Percentiles rank a stretch among this genome's conserved stretches.
phyloP scores from a whole-genome alignment of 2,329 filamentous ascomycete species.

The Fusarium armeniacum region DNA sequence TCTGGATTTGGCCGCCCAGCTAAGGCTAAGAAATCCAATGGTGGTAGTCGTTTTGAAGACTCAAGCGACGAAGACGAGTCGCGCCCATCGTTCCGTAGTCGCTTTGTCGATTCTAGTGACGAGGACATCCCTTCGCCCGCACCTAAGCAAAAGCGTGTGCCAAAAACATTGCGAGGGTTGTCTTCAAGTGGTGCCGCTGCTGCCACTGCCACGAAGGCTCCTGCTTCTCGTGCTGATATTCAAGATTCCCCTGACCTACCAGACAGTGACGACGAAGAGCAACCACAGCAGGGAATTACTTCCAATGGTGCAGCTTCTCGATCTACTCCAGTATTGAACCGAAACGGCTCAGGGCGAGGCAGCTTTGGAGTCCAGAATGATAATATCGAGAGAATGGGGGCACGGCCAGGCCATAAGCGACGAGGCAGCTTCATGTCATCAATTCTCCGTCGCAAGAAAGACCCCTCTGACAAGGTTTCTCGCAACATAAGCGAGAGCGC shows the following conservation, averaged over 20 bases:
- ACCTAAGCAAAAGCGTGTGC: slow-evolving; percentile 53
- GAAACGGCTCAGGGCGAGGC: slow-evolving; percentile 60
- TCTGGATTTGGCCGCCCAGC: slow-evolving; percentile 60
- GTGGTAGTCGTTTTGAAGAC: slow-evolving; percentile 76
- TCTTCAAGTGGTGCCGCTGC: slow-evolving; percentile 55
- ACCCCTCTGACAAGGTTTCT: slow-evolving; percentile 65
- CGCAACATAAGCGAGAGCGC: slow-evolving; percentile 69
- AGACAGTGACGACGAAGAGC: slow-evolving; percentile 68
- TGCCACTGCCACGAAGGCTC: slow-evolving; percentile 53
- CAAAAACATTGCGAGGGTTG: slow-evolving; percentile 52
- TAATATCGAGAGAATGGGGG: slow-evolving; percentile 34
- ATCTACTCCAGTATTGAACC: slow-evolving; percentile 53
- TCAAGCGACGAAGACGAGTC: slow-evolving; percentile 75
- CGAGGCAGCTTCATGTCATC: slow-evolving; percentile 69
- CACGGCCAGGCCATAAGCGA: slow-evolving; percentile 54
- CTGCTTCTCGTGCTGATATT: slow-evolving; percentile 61
- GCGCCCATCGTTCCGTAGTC: slow-evolving; percentile 60
- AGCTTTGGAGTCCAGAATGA: slow-evolving; percentile 48
- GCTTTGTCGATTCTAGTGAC: slow-evolving; percentile 80
- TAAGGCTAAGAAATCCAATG: slow-evolving; percentile 51
- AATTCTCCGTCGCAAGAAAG: slow-evolving; percentile 74
- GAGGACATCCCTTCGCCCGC: slow-evolving; percentile 52
- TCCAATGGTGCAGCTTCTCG: slow-evolving; percentile 40
- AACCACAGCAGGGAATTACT: slow-evolving; percentile 30
- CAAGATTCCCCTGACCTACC: slow-evolving; percentile 70